A percentile compares a stretch with the other conserved stretches of the same genome.
Conservation (phyloP, 163 green algal genomes). For the Chlamydomonas reinhardtii region DNA sequence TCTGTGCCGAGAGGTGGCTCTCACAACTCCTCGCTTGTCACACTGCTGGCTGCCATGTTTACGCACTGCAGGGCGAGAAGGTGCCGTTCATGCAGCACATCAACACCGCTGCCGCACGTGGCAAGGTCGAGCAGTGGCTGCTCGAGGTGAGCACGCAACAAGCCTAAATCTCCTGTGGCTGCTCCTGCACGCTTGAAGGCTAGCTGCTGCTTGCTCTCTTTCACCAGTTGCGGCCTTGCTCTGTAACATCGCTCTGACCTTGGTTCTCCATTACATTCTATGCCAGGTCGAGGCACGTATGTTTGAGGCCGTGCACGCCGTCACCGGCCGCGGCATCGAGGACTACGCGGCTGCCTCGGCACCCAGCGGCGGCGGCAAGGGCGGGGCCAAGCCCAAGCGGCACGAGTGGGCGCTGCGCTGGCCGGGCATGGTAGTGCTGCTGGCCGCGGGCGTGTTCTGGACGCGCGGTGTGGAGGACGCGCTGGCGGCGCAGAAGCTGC, state of each 20-base stretch:
- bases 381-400: neutral
- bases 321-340: conserved; percentile 61
- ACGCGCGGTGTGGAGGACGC: conserved; percentile 57
- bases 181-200: no score
- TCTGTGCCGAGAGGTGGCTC: no score
- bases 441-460: conserved; percentile 80
- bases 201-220: no score
- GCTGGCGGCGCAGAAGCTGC: neutral
- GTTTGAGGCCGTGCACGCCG: conserved; percentile 73
- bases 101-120: conserved; percentile 68
- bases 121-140: conserved; percentile 83
- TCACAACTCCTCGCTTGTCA: no score
- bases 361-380: no score
- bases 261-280: no score
- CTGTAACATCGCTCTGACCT: no score
- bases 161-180: no score
- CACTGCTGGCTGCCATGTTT: neutral
- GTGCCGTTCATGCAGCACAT: conserved; percentile 72
- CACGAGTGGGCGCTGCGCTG: conserved; percentile 76
- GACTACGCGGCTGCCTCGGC: conserved; percentile 54
- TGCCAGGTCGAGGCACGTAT: conserved; percentile 77
- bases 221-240: no score
- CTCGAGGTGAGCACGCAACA: conserved; percentile 62
- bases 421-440: conserved; percentile 82
- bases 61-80: conserved; percentile 58